Evolutionary conservation across 495 filamentous ascomycete species (phyloP).

Genomic region (Penicillium macrosclerotiorum): DNA sequence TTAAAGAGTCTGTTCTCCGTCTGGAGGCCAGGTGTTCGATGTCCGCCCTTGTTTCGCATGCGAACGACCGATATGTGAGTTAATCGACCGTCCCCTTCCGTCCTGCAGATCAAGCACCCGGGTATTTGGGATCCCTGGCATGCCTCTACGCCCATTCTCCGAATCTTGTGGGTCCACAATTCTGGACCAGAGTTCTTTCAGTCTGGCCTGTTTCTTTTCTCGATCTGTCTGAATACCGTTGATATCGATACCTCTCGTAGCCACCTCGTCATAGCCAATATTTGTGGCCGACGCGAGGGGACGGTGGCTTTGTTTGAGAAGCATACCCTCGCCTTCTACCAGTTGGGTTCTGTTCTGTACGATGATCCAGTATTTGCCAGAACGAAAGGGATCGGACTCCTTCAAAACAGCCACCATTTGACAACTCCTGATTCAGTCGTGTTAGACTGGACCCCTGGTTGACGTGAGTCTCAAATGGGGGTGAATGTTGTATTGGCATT

Average conservation of each 20-base stretch:
- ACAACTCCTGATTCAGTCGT: too few relatives aligned
- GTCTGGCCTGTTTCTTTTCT: constrained; percentile 1
- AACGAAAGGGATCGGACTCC: not conserved
- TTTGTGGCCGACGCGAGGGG: not conserved
- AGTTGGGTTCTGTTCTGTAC: too few relatives aligned
- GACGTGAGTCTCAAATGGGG: too few relatives aligned
- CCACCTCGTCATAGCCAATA: constrained; percentile 3
- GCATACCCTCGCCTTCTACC: too few relatives aligned
- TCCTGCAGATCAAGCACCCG: constrained; percentile 20
- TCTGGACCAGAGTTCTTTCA: constrained; percentile 5
- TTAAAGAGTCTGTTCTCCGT: constrained; percentile 3
- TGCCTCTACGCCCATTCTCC: constrained; percentile 20
- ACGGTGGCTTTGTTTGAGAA: not conserved
- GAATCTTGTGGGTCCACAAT: constrained; percentile 12
- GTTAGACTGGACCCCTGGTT: too few relatives aligned
- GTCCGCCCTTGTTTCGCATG: constrained; percentile 22
- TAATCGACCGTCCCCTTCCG: constrained; percentile 12
- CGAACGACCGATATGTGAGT: constrained; percentile 13
- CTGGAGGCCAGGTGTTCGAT: constrained; percentile 1
- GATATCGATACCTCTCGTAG: constrained; percentile 1
- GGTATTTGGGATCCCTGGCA: constrained; percentile 26
- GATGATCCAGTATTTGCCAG: not conserved
- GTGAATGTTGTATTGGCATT: too few relatives aligned
- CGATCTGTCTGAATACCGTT: constrained; percentile 3
- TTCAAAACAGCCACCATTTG: not conserved